Evolutionary conservation across 805 yeast genomes (phyloP).

Genomic region (Zygoascus biomembranicola): DNA sequence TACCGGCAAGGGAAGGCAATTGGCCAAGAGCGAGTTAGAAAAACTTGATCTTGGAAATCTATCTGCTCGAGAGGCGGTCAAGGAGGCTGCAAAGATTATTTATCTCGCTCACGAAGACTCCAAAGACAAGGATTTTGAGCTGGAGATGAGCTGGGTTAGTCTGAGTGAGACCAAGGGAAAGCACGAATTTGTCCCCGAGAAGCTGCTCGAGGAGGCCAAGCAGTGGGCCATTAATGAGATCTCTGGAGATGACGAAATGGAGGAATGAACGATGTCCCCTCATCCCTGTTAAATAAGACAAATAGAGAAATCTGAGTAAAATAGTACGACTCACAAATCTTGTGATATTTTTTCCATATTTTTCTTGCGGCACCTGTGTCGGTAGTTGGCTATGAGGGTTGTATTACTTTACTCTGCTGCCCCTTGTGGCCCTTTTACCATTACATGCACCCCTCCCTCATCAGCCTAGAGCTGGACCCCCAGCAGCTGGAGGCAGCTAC

Average conservation of each 20-base stretch:
- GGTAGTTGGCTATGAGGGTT: too few species aligned
- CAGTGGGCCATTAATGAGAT: conserved; percentile 76
- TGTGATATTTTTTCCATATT: too few species aligned
- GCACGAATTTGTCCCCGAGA: conserved; percentile 76
- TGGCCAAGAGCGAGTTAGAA: conserved; percentile 95
- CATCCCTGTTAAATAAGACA: too few species aligned
- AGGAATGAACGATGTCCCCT: conserved; percentile 31
- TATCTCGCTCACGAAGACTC: conserved; percentile 95
- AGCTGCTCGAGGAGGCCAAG: conserved; percentile 72
- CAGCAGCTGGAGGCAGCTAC: conserved; percentile 14
- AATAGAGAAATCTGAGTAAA: too few species aligned
- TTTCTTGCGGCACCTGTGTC: too few species aligned
- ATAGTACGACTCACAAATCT: too few species aligned
- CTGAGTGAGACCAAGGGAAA: conserved; percentile 62
- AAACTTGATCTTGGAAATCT: conserved; percentile 68
- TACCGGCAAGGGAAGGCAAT: conserved; percentile 95
- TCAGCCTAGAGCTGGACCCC: conserved; percentile 5
- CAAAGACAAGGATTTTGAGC: conserved; percentile 93
- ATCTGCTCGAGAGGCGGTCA: conserved; percentile 73
- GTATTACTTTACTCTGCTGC: background rate
- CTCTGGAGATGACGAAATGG: conserved; percentile 65
- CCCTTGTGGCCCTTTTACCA: background rate
- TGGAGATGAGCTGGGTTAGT: conserved; percentile 88
- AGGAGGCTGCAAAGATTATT: conserved; percentile 88
- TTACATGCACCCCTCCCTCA: background rate